Conservation (phyloP, 2,329 filamentous ascomycete species). For the Sporothrix sp. region DNA sequence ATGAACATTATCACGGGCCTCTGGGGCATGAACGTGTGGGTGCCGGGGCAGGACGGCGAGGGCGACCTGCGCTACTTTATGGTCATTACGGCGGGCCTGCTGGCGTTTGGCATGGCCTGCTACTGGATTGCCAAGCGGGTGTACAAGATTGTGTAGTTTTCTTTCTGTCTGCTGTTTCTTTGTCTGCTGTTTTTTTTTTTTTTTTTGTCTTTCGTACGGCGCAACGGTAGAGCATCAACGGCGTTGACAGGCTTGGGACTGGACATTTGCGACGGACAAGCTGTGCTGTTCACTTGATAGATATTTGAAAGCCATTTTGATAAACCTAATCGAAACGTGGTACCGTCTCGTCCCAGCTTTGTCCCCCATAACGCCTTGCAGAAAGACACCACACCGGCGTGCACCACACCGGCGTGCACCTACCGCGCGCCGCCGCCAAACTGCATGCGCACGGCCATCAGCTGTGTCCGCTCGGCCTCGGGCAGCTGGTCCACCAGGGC, state of each 20-base stretch:
- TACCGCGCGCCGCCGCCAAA: conserved; percentile 15
- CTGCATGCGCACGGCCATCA: conserved; percentile 56
- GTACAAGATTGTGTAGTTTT: conserved; percentile 59
- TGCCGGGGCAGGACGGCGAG: conserved; percentile 81
- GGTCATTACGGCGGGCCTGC: conserved; percentile 61
- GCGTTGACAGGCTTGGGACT: too few species aligned
- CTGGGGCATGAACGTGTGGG: conserved; percentile 98
- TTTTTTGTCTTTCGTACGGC: background rate
- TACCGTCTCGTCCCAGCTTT: too few species aligned
- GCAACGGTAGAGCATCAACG: background rate
- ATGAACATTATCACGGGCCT: conserved; percentile 99
- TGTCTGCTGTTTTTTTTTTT: background rate
- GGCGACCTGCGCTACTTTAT: conserved; percentile 66
- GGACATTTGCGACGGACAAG: too few species aligned
- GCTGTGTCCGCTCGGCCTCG: conserved; percentile 65
- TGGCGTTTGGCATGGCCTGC: conserved; percentile 70
- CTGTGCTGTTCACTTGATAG: too few species aligned
- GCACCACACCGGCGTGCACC: too few species aligned
- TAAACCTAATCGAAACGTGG: too few species aligned
- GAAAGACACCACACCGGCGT: background rate
- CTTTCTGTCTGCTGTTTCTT: background rate
- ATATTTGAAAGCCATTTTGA: background rate
- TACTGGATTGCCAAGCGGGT: conserved; percentile 76
- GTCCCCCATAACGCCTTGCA: too few species aligned
- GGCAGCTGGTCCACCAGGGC: conserved; percentile 70